phyloP scores from a whole-genome alignment of 2,329 filamentous ascomycete species.

The Pestalotiopsis sp. region DNA sequence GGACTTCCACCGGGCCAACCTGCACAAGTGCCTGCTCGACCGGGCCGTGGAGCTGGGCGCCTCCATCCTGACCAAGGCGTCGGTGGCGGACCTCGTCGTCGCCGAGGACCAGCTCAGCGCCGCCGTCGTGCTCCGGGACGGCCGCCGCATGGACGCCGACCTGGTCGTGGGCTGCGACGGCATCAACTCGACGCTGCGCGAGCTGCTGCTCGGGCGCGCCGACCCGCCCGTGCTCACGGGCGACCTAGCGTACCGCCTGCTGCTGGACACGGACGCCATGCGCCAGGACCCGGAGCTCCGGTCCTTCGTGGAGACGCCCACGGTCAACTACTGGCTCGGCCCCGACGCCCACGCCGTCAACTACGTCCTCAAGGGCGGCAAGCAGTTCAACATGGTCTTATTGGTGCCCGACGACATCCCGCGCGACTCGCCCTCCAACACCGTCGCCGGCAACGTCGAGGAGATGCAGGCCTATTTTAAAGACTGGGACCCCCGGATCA shows the following conservation, averaged over 20 bases:
- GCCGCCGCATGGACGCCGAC: conserved; percentile 39
- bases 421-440: conserved; percentile 36
- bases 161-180: conserved; percentile 52
- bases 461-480: conserved; percentile 51
- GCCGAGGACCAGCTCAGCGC: conserved; percentile 32
- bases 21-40: conserved; percentile 50
- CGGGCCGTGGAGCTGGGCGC: conserved; percentile 51
- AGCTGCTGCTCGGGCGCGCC: conserved; percentile 44
- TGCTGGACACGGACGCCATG: conserved; percentile 48
- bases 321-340: conserved; percentile 56
- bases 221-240: conserved; percentile 52
- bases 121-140: conserved; percentile 41
- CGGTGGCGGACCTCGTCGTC: conserved; percentile 44
- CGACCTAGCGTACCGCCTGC: conserved; percentile 52
- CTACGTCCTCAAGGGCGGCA: conserved; percentile 49
- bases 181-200: conserved; percentile 46
- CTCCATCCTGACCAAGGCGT: conserved; percentile 43
- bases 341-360: conserved; percentile 56
- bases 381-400: conserved; percentile 54
- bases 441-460: conserved; percentile 31
- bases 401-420: conserved; percentile 54
- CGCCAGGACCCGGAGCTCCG: conserved; percentile 47
- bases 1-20: conserved; percentile 57
- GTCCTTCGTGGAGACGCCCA: conserved; percentile 46
- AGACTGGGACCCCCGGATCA: conserved; percentile 60